These are phyloP conservation scores for Sclerotinia subarctica DNA, from an alignment of 2,329 filamentous ascomycete species.

Conservation along the genomic window DNA sequence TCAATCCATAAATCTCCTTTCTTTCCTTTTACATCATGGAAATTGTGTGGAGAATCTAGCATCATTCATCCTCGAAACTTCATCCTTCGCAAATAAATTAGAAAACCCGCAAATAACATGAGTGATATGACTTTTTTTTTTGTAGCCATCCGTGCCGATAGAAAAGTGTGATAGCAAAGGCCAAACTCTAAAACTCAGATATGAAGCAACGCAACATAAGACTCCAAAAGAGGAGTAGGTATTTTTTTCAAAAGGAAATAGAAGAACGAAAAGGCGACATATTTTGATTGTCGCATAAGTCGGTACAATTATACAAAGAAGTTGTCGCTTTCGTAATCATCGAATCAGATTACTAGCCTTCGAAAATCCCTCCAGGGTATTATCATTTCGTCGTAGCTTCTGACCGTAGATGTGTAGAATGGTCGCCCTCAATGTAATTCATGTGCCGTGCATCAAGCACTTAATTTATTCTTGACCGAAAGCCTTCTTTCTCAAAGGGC, in stretches of 20 bases:
- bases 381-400: constrained; percentile 31
- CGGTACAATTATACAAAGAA: constrained; percentile 35
- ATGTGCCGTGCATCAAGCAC: constrained; percentile 25
- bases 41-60: constrained; percentile 10
- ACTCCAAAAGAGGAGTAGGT: constrained; percentile 18
- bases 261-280: constrained; percentile 14
- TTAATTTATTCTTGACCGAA: constrained; percentile 52
- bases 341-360: constrained; percentile 37
- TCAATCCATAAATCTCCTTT: constrained; percentile 17
- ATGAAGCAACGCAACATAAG: constrained; percentile 20
- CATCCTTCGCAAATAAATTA: constrained; percentile 17
- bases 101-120: constrained; percentile 5
- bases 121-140: constrained; percentile 7
- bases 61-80: constrained; percentile 21
- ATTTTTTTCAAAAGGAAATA: constrained; percentile 19
- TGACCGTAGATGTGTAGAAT: constrained; percentile 33
- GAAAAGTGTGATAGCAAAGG: constrained; percentile 3
- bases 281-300: neutral
- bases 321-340: constrained; percentile 32
- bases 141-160: constrained; percentile 9
- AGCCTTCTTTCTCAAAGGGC: constrained; percentile 51
- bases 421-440: constrained; percentile 28
- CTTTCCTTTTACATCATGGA: constrained; percentile 18
- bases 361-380: constrained; percentile 35
- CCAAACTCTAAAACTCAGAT: constrained; percentile 20